Percentiles rank a stretch among this genome's conserved stretches.
Evolutionary conservation across 2,329 filamentous ascomycete species (phyloP).

Genomic region (Trichoderma sp.): DNA sequence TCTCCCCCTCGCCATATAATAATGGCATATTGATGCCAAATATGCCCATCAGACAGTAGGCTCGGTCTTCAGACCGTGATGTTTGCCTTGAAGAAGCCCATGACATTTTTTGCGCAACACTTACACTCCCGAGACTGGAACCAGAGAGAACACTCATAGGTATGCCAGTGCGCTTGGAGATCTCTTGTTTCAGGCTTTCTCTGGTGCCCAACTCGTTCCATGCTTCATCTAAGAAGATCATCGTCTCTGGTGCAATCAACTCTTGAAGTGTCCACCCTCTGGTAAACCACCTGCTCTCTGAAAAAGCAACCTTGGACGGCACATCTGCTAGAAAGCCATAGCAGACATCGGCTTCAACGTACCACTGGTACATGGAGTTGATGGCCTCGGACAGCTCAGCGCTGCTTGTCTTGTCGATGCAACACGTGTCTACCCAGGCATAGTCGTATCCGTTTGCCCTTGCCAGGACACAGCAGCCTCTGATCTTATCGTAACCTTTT

Average conservation of each 20-base stretch:
- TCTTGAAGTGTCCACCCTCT: constrained; percentile 7
- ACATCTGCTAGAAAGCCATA: constrained; percentile 5
- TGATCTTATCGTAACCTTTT: not conserved
- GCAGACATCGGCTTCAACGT: not conserved
- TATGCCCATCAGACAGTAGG: constrained; percentile 14
- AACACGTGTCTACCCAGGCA: constrained; percentile 5
- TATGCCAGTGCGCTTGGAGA: not conserved
- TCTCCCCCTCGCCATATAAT: constrained; percentile 1
- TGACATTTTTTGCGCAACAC: not conserved
- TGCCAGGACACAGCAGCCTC: not conserved
- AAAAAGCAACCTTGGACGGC: not conserved
- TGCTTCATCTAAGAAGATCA: not conserved
- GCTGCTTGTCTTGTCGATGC: constrained; percentile 12
- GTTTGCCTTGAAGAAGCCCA: not conserved
- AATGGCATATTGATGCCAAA: constrained; percentile 12
- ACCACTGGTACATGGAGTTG: constrained; percentile 13
- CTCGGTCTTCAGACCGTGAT: constrained; percentile 1
- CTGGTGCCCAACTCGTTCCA: constrained; percentile 5
- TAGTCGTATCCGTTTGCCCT: constrained; percentile 1
- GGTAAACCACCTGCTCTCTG: constrained; percentile 1
- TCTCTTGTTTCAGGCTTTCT: not conserved
- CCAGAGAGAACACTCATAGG: constrained; percentile 2
- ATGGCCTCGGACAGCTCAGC: not conserved
- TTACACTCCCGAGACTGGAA: not conserved
- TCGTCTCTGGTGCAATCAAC: not conserved